Conservation (phyloP, 371 early-diverging fungal genomes). For the Mucor mucedo region DNA sequence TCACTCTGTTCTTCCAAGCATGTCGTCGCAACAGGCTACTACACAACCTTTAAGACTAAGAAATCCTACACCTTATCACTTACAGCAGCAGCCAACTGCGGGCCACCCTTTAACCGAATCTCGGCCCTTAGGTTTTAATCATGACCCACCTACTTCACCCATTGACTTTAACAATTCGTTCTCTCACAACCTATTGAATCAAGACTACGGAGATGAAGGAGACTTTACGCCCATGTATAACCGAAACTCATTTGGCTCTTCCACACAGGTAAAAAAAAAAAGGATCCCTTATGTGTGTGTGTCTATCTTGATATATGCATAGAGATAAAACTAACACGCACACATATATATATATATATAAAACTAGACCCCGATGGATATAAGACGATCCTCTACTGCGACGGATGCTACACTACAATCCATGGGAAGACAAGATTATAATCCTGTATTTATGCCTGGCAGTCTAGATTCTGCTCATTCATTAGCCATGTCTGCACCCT, state of each 20-base stretch:
- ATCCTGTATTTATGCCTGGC: conserved; percentile 25
- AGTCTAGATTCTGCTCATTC: conserved; percentile 15
- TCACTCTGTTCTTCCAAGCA: too few species aligned
- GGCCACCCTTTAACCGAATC: neutral
- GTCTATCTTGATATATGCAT: too few species aligned
- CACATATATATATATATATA: neutral
- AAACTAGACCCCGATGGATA: conserved; percentile 15
- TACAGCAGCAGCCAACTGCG: neutral
- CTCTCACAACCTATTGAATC: conserved; percentile 29
- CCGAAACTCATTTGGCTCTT: too few species aligned
- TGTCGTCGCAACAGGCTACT: too few species aligned
- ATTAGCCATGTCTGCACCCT: conserved; percentile 49
- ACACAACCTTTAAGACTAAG: neutral
- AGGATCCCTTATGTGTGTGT: too few species aligned
- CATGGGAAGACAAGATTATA: conserved; percentile 13
- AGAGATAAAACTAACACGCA: neutral
- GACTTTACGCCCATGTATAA: neutral
- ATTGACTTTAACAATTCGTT: conserved; percentile 30
- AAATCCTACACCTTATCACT: neutral
- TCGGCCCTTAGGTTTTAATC: neutral
- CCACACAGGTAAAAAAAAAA: too few species aligned
- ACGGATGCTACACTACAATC: conserved; percentile 19
- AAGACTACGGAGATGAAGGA: conserved; percentile 19
- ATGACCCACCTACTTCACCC: neutral
- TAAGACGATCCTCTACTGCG: conserved; percentile 21